Evolutionary conservation across 306 rosid species (phyloP).

Genomic region (Cicer cuneatum): DNA sequence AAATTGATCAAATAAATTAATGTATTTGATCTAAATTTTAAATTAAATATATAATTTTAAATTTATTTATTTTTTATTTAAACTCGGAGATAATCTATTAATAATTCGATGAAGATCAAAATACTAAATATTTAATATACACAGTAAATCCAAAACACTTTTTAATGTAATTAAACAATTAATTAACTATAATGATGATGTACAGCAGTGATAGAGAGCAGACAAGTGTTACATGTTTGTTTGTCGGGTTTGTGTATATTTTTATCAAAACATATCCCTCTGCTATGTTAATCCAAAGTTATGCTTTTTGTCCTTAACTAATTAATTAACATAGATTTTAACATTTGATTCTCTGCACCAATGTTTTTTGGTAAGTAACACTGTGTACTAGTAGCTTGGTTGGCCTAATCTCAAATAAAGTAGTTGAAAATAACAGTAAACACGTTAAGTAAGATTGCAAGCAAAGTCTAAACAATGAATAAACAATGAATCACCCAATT

Average conservation of each 20-base stretch:
- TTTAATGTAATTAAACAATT: conserved; percentile 28
- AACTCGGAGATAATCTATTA: no score
- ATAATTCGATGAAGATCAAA: background rate
- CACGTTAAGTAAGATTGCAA: conserved; percentile 45
- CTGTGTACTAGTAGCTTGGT: conserved; percentile 30
- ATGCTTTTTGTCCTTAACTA: conserved; percentile 49
- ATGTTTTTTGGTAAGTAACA: conserved; percentile 47
- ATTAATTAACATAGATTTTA: conserved; percentile 45
- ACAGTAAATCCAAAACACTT: background rate
- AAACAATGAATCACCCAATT: conserved; percentile 40
- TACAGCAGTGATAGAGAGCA: conserved; percentile 9
- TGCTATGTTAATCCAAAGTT: conserved; percentile 42
- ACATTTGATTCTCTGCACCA: conserved; percentile 47
- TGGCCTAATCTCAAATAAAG: conserved; percentile 44
- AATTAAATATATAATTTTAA: no score
- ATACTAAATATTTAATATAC: background rate
- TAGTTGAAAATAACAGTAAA: conserved; percentile 32
- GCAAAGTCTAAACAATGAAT: conserved; percentile 26
- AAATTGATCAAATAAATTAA: no score
- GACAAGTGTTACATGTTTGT: conserved; percentile 44
- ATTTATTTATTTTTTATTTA: no score
- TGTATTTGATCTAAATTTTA: no score
- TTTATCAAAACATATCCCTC: conserved; percentile 46
- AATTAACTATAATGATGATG: conserved; percentile 41
- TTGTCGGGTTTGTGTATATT: conserved; percentile 54